Base-by-base conservation (phyloP, 371 early-diverging fungal genomes). In the Polyrhizophydium stewartii region DNA sequence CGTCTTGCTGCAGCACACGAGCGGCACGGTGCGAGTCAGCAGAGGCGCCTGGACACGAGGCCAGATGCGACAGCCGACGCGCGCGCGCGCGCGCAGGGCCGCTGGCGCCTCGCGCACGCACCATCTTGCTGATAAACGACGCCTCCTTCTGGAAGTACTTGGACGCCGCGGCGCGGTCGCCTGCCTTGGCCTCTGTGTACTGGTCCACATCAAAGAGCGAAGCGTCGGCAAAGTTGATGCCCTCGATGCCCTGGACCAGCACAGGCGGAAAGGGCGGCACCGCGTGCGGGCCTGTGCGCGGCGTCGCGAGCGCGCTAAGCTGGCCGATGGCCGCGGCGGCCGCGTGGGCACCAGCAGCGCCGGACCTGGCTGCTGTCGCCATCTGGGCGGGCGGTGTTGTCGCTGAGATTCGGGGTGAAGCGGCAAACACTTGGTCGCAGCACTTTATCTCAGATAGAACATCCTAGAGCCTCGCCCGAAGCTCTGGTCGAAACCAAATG, bases 61-160 rank as follows among this genome's bases (percentile, higher is more conserved):
- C 17, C 35, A 19, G n/a, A 17, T 30, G 25, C 17, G 49, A 55
- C 17, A 30, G 62, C n/a, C 1, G 6, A 28, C 47, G 27, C 40
- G 40, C 30, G 28, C 38, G 30, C 35, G 16, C 24, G 25, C 19
- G n/a, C n/a, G n/a, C n/a, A n/a, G n/a, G n/a, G n/a, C n/a, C n/a
- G n/a, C n/a, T n/a, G n/a, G n/a, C n/a, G n/a, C n/a, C n/a, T n/a
- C n/a, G n/a, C n/a, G n/a, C n/a, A n/a, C 35, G 9, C 38, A 70
- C 74, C 62, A 76, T 50, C 40, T 65, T 66, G 13, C 64, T 56
- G 37, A 76, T 68, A 55, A 65, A 60, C 6, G 38, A 46, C 19
- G 68, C 64, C 51, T 76, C 77, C 53, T 66, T 63, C 19, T 57
- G 35, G 27, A 72, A 70, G 69, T 66, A 76, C 1, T 52, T 62